Evolutionary conservation across 495 filamentous ascomycete genomes (phyloP), one percentile per base, ranked within the genome.

Genomic region (Cenococcum geophilum): DNA sequence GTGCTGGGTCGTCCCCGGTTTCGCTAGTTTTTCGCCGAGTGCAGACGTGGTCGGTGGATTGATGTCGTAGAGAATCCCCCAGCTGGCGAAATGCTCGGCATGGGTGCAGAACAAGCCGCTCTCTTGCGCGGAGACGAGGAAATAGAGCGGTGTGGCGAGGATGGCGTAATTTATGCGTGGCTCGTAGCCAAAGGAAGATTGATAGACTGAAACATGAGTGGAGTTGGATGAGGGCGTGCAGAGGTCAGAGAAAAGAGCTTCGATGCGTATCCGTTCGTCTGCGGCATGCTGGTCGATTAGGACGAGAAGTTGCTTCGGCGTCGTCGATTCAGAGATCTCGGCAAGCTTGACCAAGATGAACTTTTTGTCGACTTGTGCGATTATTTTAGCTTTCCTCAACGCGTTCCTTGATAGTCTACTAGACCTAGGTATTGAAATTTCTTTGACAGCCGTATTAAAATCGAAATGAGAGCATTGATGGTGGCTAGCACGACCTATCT

Each of bases 251-350:
- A 88, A 76, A 0, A 98, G 77, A 0, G 69, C 69, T 72, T 98
- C 93, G 8, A 97, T 81, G 5, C 86, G 82, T 67, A 88, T 86
- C 20, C 93, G 80, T 73, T 98, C 93, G 73, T 95, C 90, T 0
- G 92, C 93, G 10, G 93, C 93, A 70, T 98, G 93, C 67, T 98
- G 93, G 70, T 98, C 93, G 48, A 98, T 81, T 10, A 97, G 77
- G 0, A 95, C 80, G 0, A 98, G 76, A 11, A 82, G 58, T 0
- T 76, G 49, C 23, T 45, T 23, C 11, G 53, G 61, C 4, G 40
- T 50, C 42, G 34, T 8, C 12, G 51, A 68, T 25, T 60, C 37
- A 16, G 55, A 21, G 4, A 47, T 4, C 4, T 5, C 12, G 35
- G 64, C 57, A 42, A 88, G 74, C 62, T 82, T 88, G 22, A 80